Base-by-base conservation (phyloP, 352 stramenopile species). In the Phytopythium delawarense region DNA sequence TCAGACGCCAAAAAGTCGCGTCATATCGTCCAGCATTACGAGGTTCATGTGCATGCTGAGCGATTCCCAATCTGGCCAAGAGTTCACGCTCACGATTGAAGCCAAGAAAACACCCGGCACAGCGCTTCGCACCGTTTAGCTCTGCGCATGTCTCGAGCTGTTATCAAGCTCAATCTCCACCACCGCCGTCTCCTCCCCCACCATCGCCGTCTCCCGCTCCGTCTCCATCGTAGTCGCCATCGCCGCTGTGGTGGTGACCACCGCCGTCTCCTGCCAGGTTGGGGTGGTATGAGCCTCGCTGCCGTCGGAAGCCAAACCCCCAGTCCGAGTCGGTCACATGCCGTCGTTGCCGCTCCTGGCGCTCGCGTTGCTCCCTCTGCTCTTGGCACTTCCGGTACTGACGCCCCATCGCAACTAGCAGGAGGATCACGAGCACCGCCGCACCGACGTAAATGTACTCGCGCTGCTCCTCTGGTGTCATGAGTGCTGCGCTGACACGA, bases 311-410 rank as follows among this genome's bases (percentile, higher is more conserved):
- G 25, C 49, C 23, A 23, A 54, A 54, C 15, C 48, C 48, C 48
- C 48, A 54, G 48, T 37, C 23, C 48, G 48, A 54, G 48, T 54
- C 28, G 21, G 21, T 54, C 48, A 54, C 48, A 15, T 54, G 23
- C n/a, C 12, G 48, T 8, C 48, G 21, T 8, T 15, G 21, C 23
- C 23, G 23, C 23, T 54, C 48, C 48, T 54, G 23, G 3, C 48
- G 48, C 48, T 54, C 48, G 21, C 48, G 48, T 16, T 32, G 11
- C 28, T 54, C 48, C 28, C 23, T 32, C 23, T 35, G 45, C 9
- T 52, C 48, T 3, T 23, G 48, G 48, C 48, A 35, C 28, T 54
- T 54, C 13, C 12, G 16, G 8, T 21, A 54, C 21, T 21, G 5
- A 7, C 48, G 48, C 16, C 28, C 23, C 23, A 16, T 11, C 3